These are phyloP conservation scores for Trichocladium uniseriatum DNA, from an alignment of 495 filamentous ascomycete genomes.

Conservation along the genomic window DNA sequence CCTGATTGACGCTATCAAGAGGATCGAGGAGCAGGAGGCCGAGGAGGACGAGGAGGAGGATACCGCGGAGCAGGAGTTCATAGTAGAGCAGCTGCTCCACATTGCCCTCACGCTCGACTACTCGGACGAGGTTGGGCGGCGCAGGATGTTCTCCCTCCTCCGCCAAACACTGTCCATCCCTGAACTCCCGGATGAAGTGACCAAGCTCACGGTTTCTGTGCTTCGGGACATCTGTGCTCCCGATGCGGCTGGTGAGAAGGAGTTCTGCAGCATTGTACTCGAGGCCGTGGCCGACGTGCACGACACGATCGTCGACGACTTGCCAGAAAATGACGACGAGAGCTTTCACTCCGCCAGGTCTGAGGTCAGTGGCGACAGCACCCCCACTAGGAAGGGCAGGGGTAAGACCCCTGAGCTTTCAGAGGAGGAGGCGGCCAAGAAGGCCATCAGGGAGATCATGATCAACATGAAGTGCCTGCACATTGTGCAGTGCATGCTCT, in stretches of 20 bases:
- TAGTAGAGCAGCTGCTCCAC: constrained; percentile 88
- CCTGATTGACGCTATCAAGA: constrained; percentile 58
- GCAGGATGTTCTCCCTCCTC: constrained; percentile 88
- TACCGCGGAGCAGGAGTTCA: constrained; percentile 78
- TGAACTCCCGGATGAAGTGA: constrained; percentile 84
- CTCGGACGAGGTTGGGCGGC: constrained; percentile 84
- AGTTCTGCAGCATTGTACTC: constrained; percentile 87
- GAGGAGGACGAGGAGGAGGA: constrained; percentile 60
- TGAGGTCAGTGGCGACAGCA: constrained; percentile 61
- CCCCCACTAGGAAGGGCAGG: constrained; percentile 43
- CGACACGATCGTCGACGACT: constrained; percentile 67
- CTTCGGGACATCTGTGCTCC: constrained; percentile 71
- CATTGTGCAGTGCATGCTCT: constrained; percentile 94
- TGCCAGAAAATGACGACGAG: constrained; percentile 56
- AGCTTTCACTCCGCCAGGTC: constrained; percentile 88
- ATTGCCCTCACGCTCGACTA: constrained; percentile 89
- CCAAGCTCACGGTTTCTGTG: constrained; percentile 76
- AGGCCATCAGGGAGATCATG: constrained; percentile 79
- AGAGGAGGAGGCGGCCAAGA: constrained; percentile 68
- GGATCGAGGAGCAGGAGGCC: constrained; percentile 43
- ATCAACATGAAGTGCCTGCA: constrained; percentile 98
- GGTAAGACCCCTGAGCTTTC: constrained; percentile 44
- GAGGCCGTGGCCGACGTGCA: constrained; percentile 95
- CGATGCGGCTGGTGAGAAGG: constrained; percentile 69
- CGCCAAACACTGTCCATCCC: constrained; percentile 76